phyloP scores from a whole-genome alignment of 768 basidiomycete species.

The Pleurotus pulmonarius region DNA sequence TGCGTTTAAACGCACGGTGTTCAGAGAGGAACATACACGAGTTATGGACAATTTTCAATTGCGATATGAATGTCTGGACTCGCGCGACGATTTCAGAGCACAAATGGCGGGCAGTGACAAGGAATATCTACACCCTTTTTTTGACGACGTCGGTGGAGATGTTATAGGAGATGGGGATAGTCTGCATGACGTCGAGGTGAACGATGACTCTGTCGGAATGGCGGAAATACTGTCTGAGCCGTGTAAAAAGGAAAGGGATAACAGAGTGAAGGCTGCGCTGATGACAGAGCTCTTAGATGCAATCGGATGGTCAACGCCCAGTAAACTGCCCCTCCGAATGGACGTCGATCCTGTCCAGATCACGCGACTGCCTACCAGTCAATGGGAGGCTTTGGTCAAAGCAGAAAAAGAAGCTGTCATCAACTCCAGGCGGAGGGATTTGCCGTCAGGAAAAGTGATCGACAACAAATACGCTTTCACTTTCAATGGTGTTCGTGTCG shows the following conservation, averaged over 20 bases:
- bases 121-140: not conserved
- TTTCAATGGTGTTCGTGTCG: constrained; percentile 5
- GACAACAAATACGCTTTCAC: not conserved
- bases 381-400: not conserved
- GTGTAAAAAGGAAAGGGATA: not conserved
- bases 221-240: not conserved
- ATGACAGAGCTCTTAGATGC: not conserved
- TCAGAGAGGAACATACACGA: too few species aligned
- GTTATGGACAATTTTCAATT: constrained; percentile 22
- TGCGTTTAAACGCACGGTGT: too few species aligned
- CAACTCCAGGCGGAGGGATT: not conserved
- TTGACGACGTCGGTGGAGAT: too few species aligned
- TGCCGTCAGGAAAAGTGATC: not conserved
- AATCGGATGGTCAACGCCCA: too few species aligned
- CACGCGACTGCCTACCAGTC: too few species aligned
- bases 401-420: not conserved
- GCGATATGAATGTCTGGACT: constrained; percentile 22
- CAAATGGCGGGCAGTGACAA: constrained; percentile 10
- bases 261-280: not conserved
- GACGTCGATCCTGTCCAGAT: too few species aligned
- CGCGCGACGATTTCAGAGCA: constrained; percentile 18
- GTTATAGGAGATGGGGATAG: too few species aligned
- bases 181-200: too few species aligned
- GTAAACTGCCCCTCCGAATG: too few species aligned
- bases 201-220: too few species aligned